Evolutionary conservation across 1,284 basidiomycete genomes (phyloP).

Genomic region (Marasmius tenuissimus): DNA sequence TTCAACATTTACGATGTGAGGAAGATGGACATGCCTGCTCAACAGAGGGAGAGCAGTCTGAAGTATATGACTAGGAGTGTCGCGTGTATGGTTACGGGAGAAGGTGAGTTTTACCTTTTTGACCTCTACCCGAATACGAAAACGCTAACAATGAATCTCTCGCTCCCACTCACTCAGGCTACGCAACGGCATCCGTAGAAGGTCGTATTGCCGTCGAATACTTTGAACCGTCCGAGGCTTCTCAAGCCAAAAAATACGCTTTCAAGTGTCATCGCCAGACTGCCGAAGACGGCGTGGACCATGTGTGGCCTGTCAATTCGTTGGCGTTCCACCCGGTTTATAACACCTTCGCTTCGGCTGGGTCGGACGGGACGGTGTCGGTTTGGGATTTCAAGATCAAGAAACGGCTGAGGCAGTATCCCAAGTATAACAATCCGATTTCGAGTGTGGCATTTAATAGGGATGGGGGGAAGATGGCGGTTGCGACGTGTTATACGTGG

Average conservation of each 20-base stretch:
- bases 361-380: slow-evolving; percentile 88
- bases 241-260: slow-evolving; percentile 92
- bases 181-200: slow-evolving; percentile 92
- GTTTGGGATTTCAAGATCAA: slow-evolving; percentile 98
- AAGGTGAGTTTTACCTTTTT: slow-evolving; percentile 55
- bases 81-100: slow-evolving; percentile 89
- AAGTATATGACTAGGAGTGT: slow-evolving; percentile 94
- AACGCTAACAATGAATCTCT: background rate
- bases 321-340: slow-evolving; percentile 93
- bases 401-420: slow-evolving; percentile 90
- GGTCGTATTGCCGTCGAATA: slow-evolving; percentile 97
- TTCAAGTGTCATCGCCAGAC: slow-evolving; percentile 97
- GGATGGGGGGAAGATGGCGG: slow-evolving; percentile 80
- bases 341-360: slow-evolving; percentile 94
- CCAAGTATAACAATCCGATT: slow-evolving; percentile 74
- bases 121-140: background rate
- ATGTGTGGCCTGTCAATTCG: slow-evolving; percentile 97
- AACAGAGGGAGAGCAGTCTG: slow-evolving; percentile 87
- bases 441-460: slow-evolving; percentile 79
- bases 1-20: slow-evolving; percentile 87
- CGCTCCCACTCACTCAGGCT: slow-evolving; percentile 54
- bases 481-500: slow-evolving; percentile 85
- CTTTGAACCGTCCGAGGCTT: slow-evolving; percentile 78
- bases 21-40: slow-evolving; percentile 70
- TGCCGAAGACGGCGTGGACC: slow-evolving; percentile 83